Conservation (phyloP, 2,329 filamentous ascomycete species). For the Alternaria arbusti region DNA sequence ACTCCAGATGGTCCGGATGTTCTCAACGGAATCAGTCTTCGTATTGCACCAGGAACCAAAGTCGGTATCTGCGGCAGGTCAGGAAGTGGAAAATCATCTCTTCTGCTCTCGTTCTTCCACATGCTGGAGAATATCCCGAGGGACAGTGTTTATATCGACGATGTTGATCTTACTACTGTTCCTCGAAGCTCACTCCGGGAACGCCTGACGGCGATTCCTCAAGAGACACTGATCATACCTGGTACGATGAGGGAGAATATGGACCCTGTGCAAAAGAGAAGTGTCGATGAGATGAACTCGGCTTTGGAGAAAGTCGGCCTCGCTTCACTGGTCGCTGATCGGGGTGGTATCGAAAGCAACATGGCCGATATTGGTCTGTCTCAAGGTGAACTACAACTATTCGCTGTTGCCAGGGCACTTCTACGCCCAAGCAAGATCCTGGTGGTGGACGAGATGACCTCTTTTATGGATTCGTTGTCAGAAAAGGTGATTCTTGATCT, state of each 20-base stretch:
- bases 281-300: not conserved
- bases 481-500: not conserved
- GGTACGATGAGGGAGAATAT: not conserved
- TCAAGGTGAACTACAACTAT: not conserved
- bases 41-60: conserved; percentile 53
- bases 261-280: not conserved
- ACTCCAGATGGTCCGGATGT: not conserved
- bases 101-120: not conserved
- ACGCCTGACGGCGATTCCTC: not conserved
- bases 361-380: not conserved
- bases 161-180: not conserved
- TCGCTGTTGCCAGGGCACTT: not conserved
- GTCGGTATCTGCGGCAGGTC: conserved; percentile 59
- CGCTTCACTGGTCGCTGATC: not conserved
- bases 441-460: not conserved
- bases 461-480: not conserved
- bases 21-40: conserved; percentile 46
- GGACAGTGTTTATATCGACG: not conserved
- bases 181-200: not conserved
- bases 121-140: rapidly evolving
- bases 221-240: not conserved
- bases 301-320: not conserved
- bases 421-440: not conserved
- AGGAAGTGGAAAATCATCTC: conserved; percentile 45
- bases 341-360: not conserved